phyloP scores from a whole-genome alignment of 306 rosid genomes.

The Hippophae rhamnoides region DNA sequence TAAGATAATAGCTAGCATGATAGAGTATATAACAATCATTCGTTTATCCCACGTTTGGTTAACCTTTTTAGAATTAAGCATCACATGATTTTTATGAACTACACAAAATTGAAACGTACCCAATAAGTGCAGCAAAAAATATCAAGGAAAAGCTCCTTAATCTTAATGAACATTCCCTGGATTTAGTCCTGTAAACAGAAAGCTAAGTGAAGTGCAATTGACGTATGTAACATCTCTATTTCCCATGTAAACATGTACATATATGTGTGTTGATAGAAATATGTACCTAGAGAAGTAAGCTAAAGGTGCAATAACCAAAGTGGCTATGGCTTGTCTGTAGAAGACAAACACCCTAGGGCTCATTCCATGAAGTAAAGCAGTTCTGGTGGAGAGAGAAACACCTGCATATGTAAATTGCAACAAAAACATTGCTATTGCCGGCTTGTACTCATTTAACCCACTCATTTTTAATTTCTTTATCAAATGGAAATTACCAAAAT shows the following conservation, averaged over 20 bases:
- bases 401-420: constrained; percentile 35
- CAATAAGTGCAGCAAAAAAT: constrained; percentile 40
- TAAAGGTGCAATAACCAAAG: constrained; percentile 33
- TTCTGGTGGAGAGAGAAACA: constrained; percentile 25
- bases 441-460: constrained; percentile 18
- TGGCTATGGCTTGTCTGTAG: constrained; percentile 43
- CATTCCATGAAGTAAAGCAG: constrained; percentile 39
- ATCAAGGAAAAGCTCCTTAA: constrained; percentile 33
- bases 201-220: too few relatives aligned
- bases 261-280: too few relatives aligned
- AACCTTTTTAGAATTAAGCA: too few relatives aligned
- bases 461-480: constrained; percentile 13
- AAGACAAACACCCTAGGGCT: constrained; percentile 43
- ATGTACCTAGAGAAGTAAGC: constrained; percentile 38
- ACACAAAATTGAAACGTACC: constrained; percentile 18
- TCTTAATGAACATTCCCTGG: constrained; percentile 22
- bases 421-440: constrained; percentile 33
- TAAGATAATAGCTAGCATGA: too few relatives aligned
- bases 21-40: too few relatives aligned
- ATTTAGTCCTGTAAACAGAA: constrained; percentile 25
- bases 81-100: too few relatives aligned
- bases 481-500: too few relatives aligned
- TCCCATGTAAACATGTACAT: too few relatives aligned
- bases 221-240: too few relatives aligned
- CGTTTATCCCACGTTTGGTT: too few relatives aligned